Percentiles rank a stretch among this genome's conserved stretches.
Conservation (phyloP, 2,329 filamentous ascomycete genomes). For the Grosmannia huntii region DNA sequence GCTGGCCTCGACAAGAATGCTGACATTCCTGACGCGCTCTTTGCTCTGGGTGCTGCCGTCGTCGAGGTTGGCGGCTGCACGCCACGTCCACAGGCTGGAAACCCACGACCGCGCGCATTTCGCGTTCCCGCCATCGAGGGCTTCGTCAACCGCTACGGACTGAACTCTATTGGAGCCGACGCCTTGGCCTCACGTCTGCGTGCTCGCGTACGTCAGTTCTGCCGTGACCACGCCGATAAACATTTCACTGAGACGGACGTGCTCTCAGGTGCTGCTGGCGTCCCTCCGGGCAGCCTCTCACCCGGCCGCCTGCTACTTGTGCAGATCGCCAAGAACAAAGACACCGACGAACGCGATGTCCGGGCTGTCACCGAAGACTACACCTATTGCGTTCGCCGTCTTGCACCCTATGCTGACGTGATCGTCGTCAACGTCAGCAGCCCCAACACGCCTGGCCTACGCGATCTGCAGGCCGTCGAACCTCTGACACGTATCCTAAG, state of each 20-base stretch:
- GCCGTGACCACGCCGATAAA: slow-evolving; percentile 46
- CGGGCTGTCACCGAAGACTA: slow-evolving; percentile 71
- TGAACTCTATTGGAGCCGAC: slow-evolving; percentile 86
- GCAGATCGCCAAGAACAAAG: slow-evolving; percentile 95
- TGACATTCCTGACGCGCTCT: slow-evolving; percentile 72
- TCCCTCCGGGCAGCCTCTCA: slow-evolving; percentile 70
- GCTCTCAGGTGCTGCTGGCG: slow-evolving; percentile 55
- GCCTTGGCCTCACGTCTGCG: slow-evolving; percentile 68
- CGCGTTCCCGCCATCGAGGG: slow-evolving; percentile 71
- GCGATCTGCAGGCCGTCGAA: slow-evolving; percentile 72
- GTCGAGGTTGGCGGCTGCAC: slow-evolving; percentile 91
- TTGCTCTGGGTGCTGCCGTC: slow-evolving; percentile 72
- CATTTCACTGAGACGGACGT: slow-evolving; percentile 56
- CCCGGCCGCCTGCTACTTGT: slow-evolving; percentile 71
- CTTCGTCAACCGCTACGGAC: slow-evolving; percentile 88
- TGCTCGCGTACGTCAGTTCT: slow-evolving; percentile 66
- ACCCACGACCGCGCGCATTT: slow-evolving; percentile 79
- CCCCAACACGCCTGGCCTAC: slow-evolving; percentile 86
- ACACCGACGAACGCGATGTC: slow-evolving; percentile 73
- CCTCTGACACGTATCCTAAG: slow-evolving; percentile 70
- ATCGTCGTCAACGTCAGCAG: slow-evolving; percentile 97
- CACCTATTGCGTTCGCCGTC: slow-evolving; percentile 71
- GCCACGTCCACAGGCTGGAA: slow-evolving; percentile 75
- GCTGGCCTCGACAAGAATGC: slow-evolving; percentile 92
- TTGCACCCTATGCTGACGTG: slow-evolving; percentile 85